These are phyloP conservation scores for Erysimum cheiri DNA, from an alignment of 441 rosid species.

Conservation along the genomic window DNA sequence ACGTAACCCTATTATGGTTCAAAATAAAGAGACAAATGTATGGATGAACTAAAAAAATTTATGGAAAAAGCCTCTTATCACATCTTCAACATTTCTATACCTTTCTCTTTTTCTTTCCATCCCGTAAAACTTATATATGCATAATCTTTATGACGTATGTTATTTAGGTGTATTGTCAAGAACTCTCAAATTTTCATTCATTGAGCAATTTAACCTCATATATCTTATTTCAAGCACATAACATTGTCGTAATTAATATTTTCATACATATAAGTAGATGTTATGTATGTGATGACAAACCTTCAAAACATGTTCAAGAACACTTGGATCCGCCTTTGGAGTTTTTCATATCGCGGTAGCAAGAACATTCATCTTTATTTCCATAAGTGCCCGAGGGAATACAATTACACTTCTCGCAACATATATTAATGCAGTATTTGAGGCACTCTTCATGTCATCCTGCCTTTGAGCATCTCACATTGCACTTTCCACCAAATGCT, in stretches of 20 bases:
- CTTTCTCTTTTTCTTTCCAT: no score
- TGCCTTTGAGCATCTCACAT: slow-evolving; percentile 53
- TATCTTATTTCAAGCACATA: background rate
- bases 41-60: no score
- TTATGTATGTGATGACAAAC: background rate
- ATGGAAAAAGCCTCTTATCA: no score
- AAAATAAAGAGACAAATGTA: no score
- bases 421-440: slow-evolving; percentile 57
- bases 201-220: no score
- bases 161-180: background rate
- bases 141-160: no score
- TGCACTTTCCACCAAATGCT: slow-evolving; percentile 49
- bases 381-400: slow-evolving; percentile 64
- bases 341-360: slow-evolving; percentile 55
- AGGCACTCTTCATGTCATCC: slow-evolving; percentile 52
- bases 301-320: slow-evolving; percentile 43
- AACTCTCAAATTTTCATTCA: background rate
- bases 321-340: slow-evolving; percentile 54
- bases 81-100: no score
- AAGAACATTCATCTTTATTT: slow-evolving; percentile 62
- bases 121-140: no score
- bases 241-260: background rate
- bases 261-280: background rate
- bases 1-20: no score
- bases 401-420: slow-evolving; percentile 57